Percentiles rank a stretch among this genome's conserved stretches.
phyloP scores from a whole-genome alignment of 345 rosid species.

The Eucalyptus camaldulensis region DNA sequence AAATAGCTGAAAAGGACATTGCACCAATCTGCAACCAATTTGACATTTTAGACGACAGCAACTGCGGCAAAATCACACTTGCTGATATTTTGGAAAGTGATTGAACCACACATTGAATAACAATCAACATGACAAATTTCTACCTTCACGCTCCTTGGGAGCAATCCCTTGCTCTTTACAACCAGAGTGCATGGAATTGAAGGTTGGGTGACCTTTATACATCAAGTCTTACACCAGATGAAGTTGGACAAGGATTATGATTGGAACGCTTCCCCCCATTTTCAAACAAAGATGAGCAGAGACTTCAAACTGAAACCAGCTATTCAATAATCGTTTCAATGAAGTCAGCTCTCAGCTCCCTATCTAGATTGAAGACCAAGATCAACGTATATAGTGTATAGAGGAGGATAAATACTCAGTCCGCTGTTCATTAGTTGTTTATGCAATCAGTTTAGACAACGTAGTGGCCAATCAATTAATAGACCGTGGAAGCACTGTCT shows the following conservation, averaged over 20 bases:
- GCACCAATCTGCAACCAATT: constrained; percentile 42
- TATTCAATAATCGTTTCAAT: background rate
- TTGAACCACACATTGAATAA: background rate
- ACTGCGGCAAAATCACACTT: constrained; percentile 37
- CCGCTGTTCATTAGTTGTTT: background rate
- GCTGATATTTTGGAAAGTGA: constrained; percentile 38
- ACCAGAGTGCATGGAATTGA: background rate
- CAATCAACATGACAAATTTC: background rate
- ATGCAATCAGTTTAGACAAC: background rate
- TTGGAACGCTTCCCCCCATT: background rate
- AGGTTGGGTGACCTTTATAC: background rate
- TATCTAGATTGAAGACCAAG: background rate
- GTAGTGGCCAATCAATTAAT: background rate
- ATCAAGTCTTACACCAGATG: background rate
- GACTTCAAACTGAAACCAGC: background rate
- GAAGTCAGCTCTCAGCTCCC: background rate
- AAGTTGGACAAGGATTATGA: background rate
- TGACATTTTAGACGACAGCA: constrained; percentile 24
- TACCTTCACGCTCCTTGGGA: background rate
- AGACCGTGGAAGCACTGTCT: background rate
- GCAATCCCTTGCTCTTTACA: background rate
- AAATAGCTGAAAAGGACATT: constrained; percentile 45
- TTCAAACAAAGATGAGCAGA: background rate
- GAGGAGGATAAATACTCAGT: background rate
- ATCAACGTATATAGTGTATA: background rate